Percentiles rank a stretch among this genome's conserved stretches.
These are phyloP conservation scores for Microsporum ferrugineum DNA, from an alignment of 2,329 filamentous ascomycete species.

Conservation along the genomic window DNA sequence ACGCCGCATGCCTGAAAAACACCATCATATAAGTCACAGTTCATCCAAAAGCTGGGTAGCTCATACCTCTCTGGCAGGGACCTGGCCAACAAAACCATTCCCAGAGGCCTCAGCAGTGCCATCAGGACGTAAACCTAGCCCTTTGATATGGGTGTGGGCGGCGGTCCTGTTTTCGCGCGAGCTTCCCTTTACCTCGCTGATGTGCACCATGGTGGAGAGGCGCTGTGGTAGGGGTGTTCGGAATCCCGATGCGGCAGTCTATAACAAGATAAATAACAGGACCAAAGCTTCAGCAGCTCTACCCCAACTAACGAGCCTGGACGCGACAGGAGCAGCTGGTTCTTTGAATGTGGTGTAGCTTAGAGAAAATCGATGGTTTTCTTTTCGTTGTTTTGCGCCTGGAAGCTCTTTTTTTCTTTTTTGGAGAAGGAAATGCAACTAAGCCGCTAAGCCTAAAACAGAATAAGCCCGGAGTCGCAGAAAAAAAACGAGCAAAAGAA, in stretches of 20 bases:
- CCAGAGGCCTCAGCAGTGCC: conserved; percentile 70
- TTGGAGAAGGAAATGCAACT: conserved; percentile 6
- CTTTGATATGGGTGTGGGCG: conserved; percentile 95
- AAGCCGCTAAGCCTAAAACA: conserved; percentile 10
- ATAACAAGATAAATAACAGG: background rate
- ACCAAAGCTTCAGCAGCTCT: background rate
- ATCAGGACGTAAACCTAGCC: conserved; percentile 74
- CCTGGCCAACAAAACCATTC: conserved; percentile 82
- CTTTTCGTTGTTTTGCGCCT: background rate
- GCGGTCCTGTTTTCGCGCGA: conserved; percentile 92
- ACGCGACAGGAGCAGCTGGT: background rate
- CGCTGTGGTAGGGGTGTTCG: background rate
- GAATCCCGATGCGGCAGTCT: background rate
- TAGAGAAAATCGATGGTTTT: background rate
- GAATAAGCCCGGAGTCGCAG: background rate
- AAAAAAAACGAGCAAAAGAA: background rate
- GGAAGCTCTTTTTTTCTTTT: background rate
- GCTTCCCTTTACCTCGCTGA: conserved; percentile 90
- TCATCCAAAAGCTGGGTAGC: background rate
- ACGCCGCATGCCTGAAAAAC: conserved; percentile 72
- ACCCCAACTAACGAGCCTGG: background rate
- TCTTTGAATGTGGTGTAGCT: background rate
- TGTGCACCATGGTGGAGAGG: conserved; percentile 57
- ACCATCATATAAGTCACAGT: background rate
- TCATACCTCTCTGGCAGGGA: conserved; percentile 71